Conservation (phyloP, 768 basidiomycete species). For the Mycena filopes region DNA sequence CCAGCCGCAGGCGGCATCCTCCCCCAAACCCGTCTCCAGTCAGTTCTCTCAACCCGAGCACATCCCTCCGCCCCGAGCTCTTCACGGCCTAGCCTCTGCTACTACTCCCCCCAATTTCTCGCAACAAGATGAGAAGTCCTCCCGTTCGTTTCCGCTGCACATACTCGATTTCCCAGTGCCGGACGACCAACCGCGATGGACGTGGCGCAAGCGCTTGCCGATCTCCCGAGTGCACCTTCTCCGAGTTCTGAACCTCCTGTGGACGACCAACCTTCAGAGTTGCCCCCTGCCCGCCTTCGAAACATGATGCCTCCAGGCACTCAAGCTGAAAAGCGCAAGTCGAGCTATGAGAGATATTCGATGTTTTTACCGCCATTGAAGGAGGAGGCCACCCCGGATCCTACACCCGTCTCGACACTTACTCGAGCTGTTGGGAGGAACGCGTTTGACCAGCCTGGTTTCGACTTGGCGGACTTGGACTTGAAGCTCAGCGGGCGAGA, state of each 20-base stretch:
- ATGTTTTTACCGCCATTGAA: conserved; percentile 71
- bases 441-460: conserved; percentile 21
- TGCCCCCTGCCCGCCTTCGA: conserved; percentile 30
- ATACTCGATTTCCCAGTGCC: conserved; percentile 71
- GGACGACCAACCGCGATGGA: conserved; percentile 85
- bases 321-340: conserved; percentile 67
- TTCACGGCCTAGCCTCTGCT: conserved; percentile 51
- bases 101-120: conserved; percentile 4
- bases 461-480: conserved; percentile 17
- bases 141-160: conserved; percentile 53
- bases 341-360: conserved; percentile 76
- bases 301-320: conserved; percentile 36
- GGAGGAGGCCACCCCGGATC: conserved; percentile 72
- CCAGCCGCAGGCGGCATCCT: conserved; percentile 5
- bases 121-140: conserved; percentile 37
- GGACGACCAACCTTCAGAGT: conserved; percentile 29
- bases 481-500: conserved; percentile 6
- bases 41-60: background rate
- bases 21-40: conserved; percentile 23
- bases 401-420: conserved; percentile 66
- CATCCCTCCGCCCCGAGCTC: conserved; percentile 44
- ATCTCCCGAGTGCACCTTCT: conserved; percentile 38
- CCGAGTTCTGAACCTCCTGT: conserved; percentile 4
- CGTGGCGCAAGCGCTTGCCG: conserved; percentile 70
- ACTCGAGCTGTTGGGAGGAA: conserved; percentile 44